Base-by-base conservation (phyloP, 306 rosid genomes). In the Rosa persica region DNA sequence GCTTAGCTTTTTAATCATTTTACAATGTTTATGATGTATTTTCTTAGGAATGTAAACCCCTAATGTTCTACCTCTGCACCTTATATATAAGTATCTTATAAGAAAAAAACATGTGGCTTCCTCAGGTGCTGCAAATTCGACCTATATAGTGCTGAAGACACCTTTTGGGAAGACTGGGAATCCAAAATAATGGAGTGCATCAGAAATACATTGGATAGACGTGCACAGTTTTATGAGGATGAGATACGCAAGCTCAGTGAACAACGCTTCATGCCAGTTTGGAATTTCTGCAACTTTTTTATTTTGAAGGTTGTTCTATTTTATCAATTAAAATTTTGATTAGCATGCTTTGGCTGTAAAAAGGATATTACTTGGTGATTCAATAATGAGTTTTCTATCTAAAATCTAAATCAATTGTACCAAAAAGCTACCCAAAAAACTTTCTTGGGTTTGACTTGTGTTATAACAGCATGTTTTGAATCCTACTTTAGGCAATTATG, bases 201-300 rank as follows among this genome's bases (percentile, higher is more conserved):
- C 68, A 84, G 98, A 87, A 96, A 96, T 90, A 93, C 97, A 51
- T 79, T 96, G 86, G 99, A 96, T 82, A 93, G 88, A 84, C 99
- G 99, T 81, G 96, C 91, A 68, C 99, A 91, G 70, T 96, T 96
- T 81, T 96, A 93, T 76, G 99, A 96, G 88, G 99, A 96, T 78
- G 99, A 96, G 87, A 96, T 96, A 78, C 93, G 99, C 73, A 96
- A 96, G 85, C 92, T 96, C 86, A 96, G 97, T 80, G 99, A 93
- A 89, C 99, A 90, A 78, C 93, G 99, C 68, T 87, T 91, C 85
- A 87, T 93, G 97, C 99, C 99, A 79, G 94, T 91, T 79, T 93
- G 99, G 99, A 96, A 96, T 89, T 96, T 96, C 84, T 96, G 99
- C 83, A 96, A 96, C 83, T 96, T 96, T 87, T 93, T 96, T 80